Evolutionary conservation across 768 basidiomycete genomes (phyloP), one percentile per base, ranked within the genome.

Genomic region (Lentinula sp.): DNA sequence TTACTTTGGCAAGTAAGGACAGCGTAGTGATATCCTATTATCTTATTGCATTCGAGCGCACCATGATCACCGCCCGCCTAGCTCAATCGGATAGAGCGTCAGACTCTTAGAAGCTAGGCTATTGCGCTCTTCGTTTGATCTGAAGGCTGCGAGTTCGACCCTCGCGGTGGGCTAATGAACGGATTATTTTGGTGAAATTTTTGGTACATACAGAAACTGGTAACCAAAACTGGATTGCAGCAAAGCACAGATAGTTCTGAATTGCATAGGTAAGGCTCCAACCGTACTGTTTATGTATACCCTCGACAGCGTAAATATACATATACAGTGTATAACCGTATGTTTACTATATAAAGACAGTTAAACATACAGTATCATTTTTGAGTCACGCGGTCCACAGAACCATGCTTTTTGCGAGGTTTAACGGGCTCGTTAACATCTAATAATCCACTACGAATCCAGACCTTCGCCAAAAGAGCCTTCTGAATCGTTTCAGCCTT

Each of bases 1-100:
- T n/a, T n/a, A n/a, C n/a, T n/a, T n/a, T n/a, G n/a, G n/a, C n/a
- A n/a, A n/a, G n/a, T 33, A 10, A 5, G 7, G 4, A 6, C 33
- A 15, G 16, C 9, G 13, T 15, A 8, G 16, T 6, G 13, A 12
- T 3, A 16, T n/a, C 1, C 10, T 35, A 8, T 33, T 39, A 4
- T 39, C 37, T n/a, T n/a, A n/a, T n/a, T n/a, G n/a, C n/a, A n/a
- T n/a, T n/a, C n/a, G n/a, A n/a, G n/a, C n/a, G n/a, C n/a, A n/a
- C 5, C 37, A 39, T 64, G 6, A 6, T 9, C 20, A 9, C 16
- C 3, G 80, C 80, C 81, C 77, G 80, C 79, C 81, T 82, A 81
- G 81, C 81, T 82, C 81, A 82, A 82, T 82, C 78, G 81, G 81
- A 77, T 80, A 82, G 81, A 82, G 81, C 81, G 81, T 82, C 80